These are phyloP conservation scores for Aspergillus indologenus DNA, from an alignment of 495 filamentous ascomycete genomes.

Conservation along the genomic window DNA sequence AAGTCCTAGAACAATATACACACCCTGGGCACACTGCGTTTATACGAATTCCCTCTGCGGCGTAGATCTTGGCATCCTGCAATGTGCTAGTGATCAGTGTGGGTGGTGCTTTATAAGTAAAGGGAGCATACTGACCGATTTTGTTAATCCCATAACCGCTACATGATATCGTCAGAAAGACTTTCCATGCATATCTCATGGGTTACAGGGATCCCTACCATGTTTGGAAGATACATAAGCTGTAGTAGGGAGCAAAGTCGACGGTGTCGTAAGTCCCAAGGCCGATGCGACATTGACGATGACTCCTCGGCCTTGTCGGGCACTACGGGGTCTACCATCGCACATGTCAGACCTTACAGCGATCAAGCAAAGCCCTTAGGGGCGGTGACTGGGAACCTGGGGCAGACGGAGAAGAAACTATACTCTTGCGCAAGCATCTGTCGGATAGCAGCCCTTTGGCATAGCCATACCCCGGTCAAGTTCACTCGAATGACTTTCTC, in stretches of 20 bases:
- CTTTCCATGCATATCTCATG: not conserved
- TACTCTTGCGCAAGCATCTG: constrained; percentile 42
- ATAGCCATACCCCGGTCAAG: constrained; percentile 27
- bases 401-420: not conserved
- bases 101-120: not conserved
- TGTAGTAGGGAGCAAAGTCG: not conserved
- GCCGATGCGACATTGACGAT: not conserved
- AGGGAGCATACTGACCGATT: constrained; percentile 10
- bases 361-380: no score
- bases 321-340: not conserved
- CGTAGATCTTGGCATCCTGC: constrained; percentile 33
- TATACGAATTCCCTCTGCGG: constrained; percentile 34
- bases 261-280: not conserved
- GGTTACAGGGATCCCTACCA: not conserved
- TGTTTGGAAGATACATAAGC: not conserved
- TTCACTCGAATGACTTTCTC: not conserved
- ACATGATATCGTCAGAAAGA: not conserved
- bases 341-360: not conserved
- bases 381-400: no score
- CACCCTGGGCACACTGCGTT: constrained; percentile 49
- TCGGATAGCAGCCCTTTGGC: constrained; percentile 38
- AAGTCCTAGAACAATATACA: no score
- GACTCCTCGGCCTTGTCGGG: not conserved
- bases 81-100: not conserved
- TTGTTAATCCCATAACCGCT: constrained; percentile 35